Evolutionary conservation across 2,329 filamentous ascomycete species (phyloP).

Genomic region (Sclerotiophoma versabilis): DNA sequence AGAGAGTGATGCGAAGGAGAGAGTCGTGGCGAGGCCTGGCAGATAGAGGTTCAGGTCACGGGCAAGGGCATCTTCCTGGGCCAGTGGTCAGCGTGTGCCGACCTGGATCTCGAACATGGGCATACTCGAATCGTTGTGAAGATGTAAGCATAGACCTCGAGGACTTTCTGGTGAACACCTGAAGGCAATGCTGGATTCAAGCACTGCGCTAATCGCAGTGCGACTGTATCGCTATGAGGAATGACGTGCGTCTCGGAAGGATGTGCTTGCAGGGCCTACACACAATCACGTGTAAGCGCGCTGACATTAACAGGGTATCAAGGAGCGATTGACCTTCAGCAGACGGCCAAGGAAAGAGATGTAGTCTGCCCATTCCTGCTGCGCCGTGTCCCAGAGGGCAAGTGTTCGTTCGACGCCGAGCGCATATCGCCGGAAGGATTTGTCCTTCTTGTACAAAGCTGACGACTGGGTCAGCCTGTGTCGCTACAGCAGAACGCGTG

Average conservation of each 20-base stretch:
- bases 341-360: conserved; percentile 94
- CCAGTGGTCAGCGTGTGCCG: conserved; percentile 32
- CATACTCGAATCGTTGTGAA: conserved; percentile 82
- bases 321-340: conserved; percentile 71
- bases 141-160: conserved; percentile 91
- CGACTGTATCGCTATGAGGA: conserved; percentile 81
- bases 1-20: conserved; percentile 93
- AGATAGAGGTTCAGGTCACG: conserved; percentile 86
- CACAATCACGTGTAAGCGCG: conserved; percentile 33
- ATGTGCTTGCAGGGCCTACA: conserved; percentile 84
- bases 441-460: conserved; percentile 69
- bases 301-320: conserved; percentile 15
- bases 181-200: conserved; percentile 92
- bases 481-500: neutral
- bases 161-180: conserved; percentile 94
- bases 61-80: conserved; percentile 73
- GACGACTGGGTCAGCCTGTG: conserved; percentile 26
- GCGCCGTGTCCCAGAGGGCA: conserved; percentile 85
- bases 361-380: conserved; percentile 99
- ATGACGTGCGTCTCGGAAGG: conserved; percentile 74
- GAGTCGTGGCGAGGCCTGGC: conserved; percentile 83
- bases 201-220: conserved; percentile 93
- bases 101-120: conserved; percentile 6
- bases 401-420: conserved; percentile 86
- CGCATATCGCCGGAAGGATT: conserved; percentile 85